Conservation (phyloP, 805 yeast species). For the Zygotorulaspora danielsina region DNA sequence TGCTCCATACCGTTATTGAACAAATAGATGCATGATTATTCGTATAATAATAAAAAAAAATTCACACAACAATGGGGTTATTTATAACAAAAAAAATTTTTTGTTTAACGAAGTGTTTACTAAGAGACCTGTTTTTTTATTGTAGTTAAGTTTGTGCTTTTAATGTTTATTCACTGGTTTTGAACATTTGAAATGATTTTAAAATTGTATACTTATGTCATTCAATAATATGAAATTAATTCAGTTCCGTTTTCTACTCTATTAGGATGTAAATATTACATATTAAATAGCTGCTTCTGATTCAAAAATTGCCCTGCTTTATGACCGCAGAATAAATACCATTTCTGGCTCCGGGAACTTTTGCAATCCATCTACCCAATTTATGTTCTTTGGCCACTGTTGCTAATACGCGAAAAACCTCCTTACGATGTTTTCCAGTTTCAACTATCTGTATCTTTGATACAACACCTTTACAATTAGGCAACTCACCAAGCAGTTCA, state of each 20-base stretch:
- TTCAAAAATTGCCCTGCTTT: conserved; percentile 36
- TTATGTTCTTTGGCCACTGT: conserved; percentile 80
- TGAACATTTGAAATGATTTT: too few species aligned
- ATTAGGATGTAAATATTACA: conserved; percentile 3
- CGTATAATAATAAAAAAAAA: background rate
- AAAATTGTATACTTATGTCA: too few species aligned
- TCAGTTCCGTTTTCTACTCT: too few species aligned
- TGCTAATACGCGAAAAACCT: conserved; percentile 54
- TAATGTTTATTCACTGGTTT: too few species aligned
- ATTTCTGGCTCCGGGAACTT: conserved; percentile 64
- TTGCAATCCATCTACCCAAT: conserved; percentile 78
- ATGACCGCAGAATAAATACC: conserved; percentile 58
- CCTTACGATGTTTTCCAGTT: conserved; percentile 49
- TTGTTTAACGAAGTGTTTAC: background rate
- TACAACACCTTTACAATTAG: conserved; percentile 64
- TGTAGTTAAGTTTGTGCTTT: too few species aligned
- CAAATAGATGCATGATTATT: background rate
- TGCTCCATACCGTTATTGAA: background rate
- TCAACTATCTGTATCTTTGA: conserved; percentile 56
- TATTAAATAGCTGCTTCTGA: background rate
- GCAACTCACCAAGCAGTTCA: conserved; percentile 49
- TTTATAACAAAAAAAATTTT: too few species aligned
- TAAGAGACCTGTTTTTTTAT: too few species aligned
- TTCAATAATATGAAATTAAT: too few species aligned
- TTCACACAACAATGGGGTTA: too few species aligned